phyloP scores from a whole-genome alignment of 768 basidiomycete species.

The Suillus brevipes region DNA sequence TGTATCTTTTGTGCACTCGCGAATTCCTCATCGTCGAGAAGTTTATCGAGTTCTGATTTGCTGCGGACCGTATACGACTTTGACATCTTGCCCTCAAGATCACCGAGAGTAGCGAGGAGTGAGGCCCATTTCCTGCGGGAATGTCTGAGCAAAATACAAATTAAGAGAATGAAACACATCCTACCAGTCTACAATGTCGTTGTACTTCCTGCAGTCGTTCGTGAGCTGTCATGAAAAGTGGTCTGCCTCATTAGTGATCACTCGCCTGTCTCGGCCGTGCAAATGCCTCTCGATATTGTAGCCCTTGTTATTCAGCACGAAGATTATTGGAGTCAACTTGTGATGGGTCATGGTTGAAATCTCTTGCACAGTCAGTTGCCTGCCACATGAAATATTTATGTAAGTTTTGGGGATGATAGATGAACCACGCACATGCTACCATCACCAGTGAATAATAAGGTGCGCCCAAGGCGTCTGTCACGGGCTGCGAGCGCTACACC shows the following conservation, averaged over 20 bases:
- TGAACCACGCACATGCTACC: constrained; percentile 63
- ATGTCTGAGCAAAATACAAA: neutral
- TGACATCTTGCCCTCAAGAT: constrained; percentile 45
- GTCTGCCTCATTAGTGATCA: neutral
- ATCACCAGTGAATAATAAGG: constrained; percentile 85
- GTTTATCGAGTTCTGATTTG: constrained; percentile 62
- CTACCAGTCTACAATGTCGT: constrained; percentile 73
- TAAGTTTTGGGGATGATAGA: neutral
- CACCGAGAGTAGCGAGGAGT: constrained; percentile 61
- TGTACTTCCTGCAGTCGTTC: constrained; percentile 47
- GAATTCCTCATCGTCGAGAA: constrained; percentile 68
- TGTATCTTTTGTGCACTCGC: constrained; percentile 65
- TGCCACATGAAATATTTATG: constrained; percentile 26
- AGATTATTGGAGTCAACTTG: constrained; percentile 78
- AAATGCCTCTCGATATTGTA: constrained; percentile 87
- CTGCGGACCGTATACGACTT: constrained; percentile 67
- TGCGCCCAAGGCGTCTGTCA: constrained; percentile 60
- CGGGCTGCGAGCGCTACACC: constrained; percentile 81
- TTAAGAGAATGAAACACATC: constrained; percentile 11
- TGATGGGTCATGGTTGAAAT: constrained; percentile 78
- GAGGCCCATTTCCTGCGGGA: constrained; percentile 58
- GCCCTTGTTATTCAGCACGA: constrained; percentile 77
- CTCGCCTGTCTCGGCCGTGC: constrained; percentile 60
- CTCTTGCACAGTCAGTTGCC: constrained; percentile 81
- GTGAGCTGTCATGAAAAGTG: neutral